Evolutionary conservation across 179 eudicot species (phyloP).

Genomic region (Camellia oleifera): DNA sequence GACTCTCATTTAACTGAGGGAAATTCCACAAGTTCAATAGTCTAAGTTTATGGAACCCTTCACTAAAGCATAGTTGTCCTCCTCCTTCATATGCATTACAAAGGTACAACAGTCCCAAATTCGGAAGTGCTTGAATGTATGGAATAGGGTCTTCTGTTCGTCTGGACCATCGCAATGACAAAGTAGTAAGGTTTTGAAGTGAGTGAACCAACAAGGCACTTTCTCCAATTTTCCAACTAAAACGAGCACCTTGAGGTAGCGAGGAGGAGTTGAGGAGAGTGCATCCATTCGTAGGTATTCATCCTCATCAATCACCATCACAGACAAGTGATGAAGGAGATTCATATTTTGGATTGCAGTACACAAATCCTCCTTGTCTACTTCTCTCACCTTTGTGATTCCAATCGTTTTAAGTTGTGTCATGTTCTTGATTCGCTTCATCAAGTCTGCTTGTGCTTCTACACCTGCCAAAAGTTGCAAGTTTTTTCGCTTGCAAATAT

Average conservation of each 20-base stretch:
- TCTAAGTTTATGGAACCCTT: no score
- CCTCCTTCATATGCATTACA: no score
- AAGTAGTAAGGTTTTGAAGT: no score
- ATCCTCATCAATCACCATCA: not conserved
- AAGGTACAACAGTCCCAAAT: no score
- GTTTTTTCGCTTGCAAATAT: not conserved
- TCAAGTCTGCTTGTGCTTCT: constrained; percentile 9
- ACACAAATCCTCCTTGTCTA: constrained; percentile 14
- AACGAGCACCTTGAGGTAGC: not conserved
- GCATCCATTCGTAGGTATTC: constrained; percentile 11
- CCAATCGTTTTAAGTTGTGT: constrained; percentile 13
- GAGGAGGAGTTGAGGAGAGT: not conserved
- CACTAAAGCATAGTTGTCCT: no score
- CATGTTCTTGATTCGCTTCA: constrained; percentile 2
- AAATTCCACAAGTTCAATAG: no score
- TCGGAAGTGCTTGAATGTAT: no score
- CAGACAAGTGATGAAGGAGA: not conserved
- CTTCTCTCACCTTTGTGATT: constrained; percentile 19
- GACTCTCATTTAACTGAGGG: no score
- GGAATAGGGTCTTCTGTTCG: no score
- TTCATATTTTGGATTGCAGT: constrained; percentile 8
- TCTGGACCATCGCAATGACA: no score
- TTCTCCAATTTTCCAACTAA: constrained; percentile 1
- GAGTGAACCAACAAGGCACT: constrained; percentile 3
- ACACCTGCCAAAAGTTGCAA: constrained; percentile 2